These are phyloP conservation scores for Colletotrichum sidae DNA, from an alignment of 2,329 filamentous ascomycete genomes.

Conservation along the genomic window DNA sequence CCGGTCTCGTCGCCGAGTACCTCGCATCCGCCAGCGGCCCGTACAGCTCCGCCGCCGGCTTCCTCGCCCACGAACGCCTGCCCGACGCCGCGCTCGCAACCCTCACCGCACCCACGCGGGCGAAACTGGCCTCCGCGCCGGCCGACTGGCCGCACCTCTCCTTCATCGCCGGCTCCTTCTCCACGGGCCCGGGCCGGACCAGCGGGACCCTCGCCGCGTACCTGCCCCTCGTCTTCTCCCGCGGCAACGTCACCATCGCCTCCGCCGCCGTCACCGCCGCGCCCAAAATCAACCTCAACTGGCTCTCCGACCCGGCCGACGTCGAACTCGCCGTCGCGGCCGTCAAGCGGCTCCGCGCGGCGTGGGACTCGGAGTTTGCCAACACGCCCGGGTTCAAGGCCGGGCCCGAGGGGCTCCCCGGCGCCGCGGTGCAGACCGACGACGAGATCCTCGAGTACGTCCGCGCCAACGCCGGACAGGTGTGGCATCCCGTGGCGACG, in stretches of 20 bases:
- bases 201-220: constrained; percentile 50
- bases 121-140: constrained; percentile 14
- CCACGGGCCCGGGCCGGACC: neutral
- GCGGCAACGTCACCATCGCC: constrained; percentile 56
- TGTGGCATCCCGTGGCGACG: constrained; percentile 64
- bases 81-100: constrained; percentile 25
- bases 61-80: constrained; percentile 28
- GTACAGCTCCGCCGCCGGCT: constrained; percentile 34
- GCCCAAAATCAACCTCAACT: constrained; percentile 60
- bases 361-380: constrained; percentile 43
- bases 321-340: constrained; percentile 55
- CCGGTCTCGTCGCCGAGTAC: constrained; percentile 18
- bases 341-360: constrained; percentile 55
- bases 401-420: constrained; percentile 52
- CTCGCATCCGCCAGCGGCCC: constrained; percentile 19
- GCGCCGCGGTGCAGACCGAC: constrained; percentile 52
- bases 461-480: constrained; percentile 55
- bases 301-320: constrained; percentile 56
- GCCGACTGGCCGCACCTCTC: constrained; percentile 32
- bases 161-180: constrained; percentile 23
- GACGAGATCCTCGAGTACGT: constrained; percentile 53
- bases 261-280: constrained; percentile 46
- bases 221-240: constrained; percentile 45
- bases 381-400: constrained; percentile 44
- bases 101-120: constrained; percentile 5